A percentile compares a stretch with the other conserved stretches of the same genome.
Conservation (phyloP, 139 green algal species). For the Asterochloris sp. region DNA sequence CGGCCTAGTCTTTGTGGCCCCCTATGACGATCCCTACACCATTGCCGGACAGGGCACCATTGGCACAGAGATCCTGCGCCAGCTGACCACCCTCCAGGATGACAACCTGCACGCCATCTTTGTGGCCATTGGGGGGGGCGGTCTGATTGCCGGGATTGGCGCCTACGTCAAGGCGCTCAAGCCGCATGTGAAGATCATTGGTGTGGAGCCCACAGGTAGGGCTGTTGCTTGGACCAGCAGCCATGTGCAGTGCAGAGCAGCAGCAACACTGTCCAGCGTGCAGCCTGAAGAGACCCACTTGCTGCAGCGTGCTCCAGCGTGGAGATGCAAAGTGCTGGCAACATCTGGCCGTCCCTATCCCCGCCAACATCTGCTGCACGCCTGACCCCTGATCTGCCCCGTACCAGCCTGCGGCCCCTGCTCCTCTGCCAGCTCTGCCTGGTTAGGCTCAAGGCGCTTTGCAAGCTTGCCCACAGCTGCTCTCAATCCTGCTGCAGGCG, state of each 20-base stretch:
- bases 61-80: slow-evolving; percentile 87
- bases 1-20: slow-evolving; percentile 76
- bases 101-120: slow-evolving; percentile 83
- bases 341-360: too few relatives aligned
- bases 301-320: not conserved
- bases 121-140: slow-evolving; percentile 87
- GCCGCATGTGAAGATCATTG: slow-evolving; percentile 82
- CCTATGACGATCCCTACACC: slow-evolving; percentile 95
- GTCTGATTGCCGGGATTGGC: slow-evolving; percentile 89
- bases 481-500: slow-evolving; percentile 43
- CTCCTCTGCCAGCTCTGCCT: too few relatives aligned
- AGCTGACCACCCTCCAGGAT: slow-evolving; percentile 27
- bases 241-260: too few relatives aligned
- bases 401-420: too few relatives aligned
- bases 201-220: slow-evolving; percentile 83
- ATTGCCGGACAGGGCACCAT: slow-evolving; percentile 96
- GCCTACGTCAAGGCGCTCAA: slow-evolving; percentile 85
- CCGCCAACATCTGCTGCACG: too few relatives aligned
- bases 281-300: not conserved
- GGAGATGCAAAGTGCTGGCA: too few relatives aligned
- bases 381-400: too few relatives aligned
- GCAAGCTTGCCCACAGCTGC: not conserved
- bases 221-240: not conserved
- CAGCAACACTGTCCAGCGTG: not conserved
- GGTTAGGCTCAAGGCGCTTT: too few relatives aligned